phyloP scores from a whole-genome alignment of 306 rosid genomes.

The Castanopsis chinensis region DNA sequence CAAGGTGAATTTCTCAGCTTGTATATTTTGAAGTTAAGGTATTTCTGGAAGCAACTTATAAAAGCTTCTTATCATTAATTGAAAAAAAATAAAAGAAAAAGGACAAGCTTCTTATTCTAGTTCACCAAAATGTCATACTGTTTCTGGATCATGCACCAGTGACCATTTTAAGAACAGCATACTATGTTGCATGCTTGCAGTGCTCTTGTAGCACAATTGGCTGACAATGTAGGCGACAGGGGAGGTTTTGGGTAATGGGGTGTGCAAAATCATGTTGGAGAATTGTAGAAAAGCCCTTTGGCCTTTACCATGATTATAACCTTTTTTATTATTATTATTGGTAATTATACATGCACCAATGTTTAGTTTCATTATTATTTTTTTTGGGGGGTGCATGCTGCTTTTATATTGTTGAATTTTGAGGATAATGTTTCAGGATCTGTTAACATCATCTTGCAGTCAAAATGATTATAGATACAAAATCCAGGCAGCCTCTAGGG shows the following conservation, averaged over 20 bases:
- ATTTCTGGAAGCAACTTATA: neutral
- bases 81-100: neutral
- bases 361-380: neutral
- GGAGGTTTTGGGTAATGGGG: neutral
- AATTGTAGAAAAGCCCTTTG: neutral
- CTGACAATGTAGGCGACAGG: neutral
- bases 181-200: neutral
- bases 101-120: neutral
- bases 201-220: neutral
- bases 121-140: neutral
- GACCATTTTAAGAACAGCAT: neutral
- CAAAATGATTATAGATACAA: slow-evolving; percentile 29
- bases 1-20: slow-evolving; percentile 28
- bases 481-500: slow-evolving; percentile 39
- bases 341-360: neutral
- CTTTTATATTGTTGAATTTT: neutral
- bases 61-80: too few relatives aligned
- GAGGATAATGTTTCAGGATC: neutral
- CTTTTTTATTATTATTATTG: neutral
- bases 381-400: neutral
- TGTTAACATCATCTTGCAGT: slow-evolving; percentile 28
- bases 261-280: neutral
- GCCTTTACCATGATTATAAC: neutral
- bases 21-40: neutral
- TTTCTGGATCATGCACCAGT: neutral